phyloP scores from a whole-genome alignment of 2,329 filamentous ascomycete genomes.

The Colletotrichum shisoi region DNA sequence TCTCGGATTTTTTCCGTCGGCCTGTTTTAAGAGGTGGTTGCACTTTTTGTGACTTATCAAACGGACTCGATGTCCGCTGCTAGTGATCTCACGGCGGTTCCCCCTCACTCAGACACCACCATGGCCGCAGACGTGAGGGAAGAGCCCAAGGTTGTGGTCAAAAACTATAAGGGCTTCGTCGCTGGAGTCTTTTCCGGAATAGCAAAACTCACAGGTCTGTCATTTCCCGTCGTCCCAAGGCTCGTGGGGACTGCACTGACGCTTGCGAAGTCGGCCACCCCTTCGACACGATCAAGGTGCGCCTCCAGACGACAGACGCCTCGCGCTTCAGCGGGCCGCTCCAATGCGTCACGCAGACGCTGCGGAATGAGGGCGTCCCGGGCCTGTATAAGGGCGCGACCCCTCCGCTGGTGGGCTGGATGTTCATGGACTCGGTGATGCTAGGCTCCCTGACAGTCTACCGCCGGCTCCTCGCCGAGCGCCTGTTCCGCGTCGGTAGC shows the following conservation, averaged over 20 bases:
- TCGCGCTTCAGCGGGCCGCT: slow-evolving; percentile 84
- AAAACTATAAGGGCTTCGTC: slow-evolving; percentile 93
- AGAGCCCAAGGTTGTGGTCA: slow-evolving; percentile 51
- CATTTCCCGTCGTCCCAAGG: neutral
- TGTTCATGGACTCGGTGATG: slow-evolving; percentile 94
- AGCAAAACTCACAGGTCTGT: slow-evolving; percentile 76
- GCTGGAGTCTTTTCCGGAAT: slow-evolving; percentile 96
- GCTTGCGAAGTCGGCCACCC: slow-evolving; percentile 66
- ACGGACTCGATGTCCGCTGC: slow-evolving; percentile 3
- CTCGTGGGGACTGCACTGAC: slow-evolving; percentile 7
- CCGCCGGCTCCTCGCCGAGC: slow-evolving; percentile 80
- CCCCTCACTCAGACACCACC: slow-evolving; percentile 14
- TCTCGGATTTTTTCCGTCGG: neutral
- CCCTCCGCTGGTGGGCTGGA: slow-evolving; percentile 93
- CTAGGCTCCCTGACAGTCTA: slow-evolving; percentile 91
- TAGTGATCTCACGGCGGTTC: slow-evolving; percentile 12
- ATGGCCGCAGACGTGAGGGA: slow-evolving; percentile 38
- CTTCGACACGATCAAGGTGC: slow-evolving; percentile 97
- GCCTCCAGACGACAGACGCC: slow-evolving; percentile 83
- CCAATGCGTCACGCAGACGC: slow-evolving; percentile 83
- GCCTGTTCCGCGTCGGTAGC: slow-evolving; percentile 69
- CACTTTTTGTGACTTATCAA: neutral
- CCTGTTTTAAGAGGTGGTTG: slow-evolving; percentile 2
- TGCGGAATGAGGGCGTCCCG: slow-evolving; percentile 82
- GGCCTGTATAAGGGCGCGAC: slow-evolving; percentile 95